Conservation (phyloP, 2,329 filamentous ascomycete species). For the Boeremia lycopersici region DNA sequence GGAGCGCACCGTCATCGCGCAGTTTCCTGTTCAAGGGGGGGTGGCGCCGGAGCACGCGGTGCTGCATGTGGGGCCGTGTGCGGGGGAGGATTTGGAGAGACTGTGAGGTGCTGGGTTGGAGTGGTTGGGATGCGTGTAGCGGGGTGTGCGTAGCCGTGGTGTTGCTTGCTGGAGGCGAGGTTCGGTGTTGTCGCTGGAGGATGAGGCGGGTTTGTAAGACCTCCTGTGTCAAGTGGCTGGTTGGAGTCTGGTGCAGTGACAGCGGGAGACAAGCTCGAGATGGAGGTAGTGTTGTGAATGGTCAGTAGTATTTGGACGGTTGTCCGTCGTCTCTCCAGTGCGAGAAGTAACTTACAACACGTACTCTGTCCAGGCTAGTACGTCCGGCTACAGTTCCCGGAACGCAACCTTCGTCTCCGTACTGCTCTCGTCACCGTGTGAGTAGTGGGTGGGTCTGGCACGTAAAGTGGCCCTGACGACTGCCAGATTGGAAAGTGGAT, state of each 20-base stretch:
- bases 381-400: conserved; percentile 26
- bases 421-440: background rate
- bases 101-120: background rate
- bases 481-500: background rate
- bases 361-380: conserved; percentile 26
- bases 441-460: background rate
- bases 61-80: background rate
- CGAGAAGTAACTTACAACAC: background rate
- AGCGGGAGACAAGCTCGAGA: too few species aligned
- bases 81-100: background rate
- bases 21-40: background rate
- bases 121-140: too few species aligned
- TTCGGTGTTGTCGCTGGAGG: too few species aligned
- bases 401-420: conserved; percentile 19
- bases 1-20: background rate
- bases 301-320: too few species aligned
- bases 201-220: too few species aligned
- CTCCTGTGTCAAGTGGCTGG: too few species aligned
- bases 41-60: background rate
- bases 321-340: background rate
- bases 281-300: too few species aligned
- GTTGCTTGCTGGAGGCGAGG: too few species aligned
- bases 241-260: too few species aligned
- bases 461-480: too few species aligned
- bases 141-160: too few species aligned